A percentile compares a stretch with the other conserved stretches of the same genome.
These are phyloP conservation scores for Arabidopsis thaliana DNA, from an alignment of 345 rosid genomes.

Conservation along the genomic window TAIR10.1 NC_003076.8:5198001-5198500, in stretches of 20 bases:
- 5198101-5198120: constrained; percentile 50
- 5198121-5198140: constrained; percentile 58
- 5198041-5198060: constrained; percentile 68
- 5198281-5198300: constrained; percentile 65
- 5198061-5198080: constrained; percentile 76
- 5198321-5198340: constrained; percentile 66
- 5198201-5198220: constrained; percentile 47
- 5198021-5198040: constrained; percentile 73
- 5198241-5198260: constrained; percentile 63
- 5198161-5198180: constrained; percentile 77
- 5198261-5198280: constrained; percentile 67
- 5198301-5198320: constrained; percentile 66
- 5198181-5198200: constrained; percentile 81
- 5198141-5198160: constrained; percentile 59
- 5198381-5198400: constrained; percentile 72
- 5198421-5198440: constrained; percentile 68
- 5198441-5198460: constrained; percentile 75
- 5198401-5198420: constrained; percentile 63
- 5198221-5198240: constrained; percentile 58
- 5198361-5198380: constrained; percentile 54
- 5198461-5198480: constrained; percentile 75
- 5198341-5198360: constrained; percentile 57
- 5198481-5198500: constrained; percentile 75
- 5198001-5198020: constrained; percentile 77
- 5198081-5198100: constrained; percentile 64